Evolutionary conservation across 2,329 filamentous ascomycete species (phyloP), one percentile per base, ranked within the genome.

Genomic region (Aspergillus flavus): DNA sequence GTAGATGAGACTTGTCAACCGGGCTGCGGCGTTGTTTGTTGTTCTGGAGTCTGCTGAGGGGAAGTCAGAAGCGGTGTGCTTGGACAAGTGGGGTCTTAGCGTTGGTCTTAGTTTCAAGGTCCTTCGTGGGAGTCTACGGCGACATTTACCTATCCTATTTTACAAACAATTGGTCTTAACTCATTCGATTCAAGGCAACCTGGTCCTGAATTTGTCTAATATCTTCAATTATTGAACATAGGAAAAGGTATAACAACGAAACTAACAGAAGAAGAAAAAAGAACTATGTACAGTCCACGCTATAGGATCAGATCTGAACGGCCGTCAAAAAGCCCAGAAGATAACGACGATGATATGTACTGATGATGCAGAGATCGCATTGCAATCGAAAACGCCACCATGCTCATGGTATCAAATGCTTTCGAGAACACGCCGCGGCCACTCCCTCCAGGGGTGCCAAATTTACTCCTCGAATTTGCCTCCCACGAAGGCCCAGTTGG

Each of bases 401-500:
- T 71, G 68, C 69, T 68, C 66, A 69, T 68, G 68, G 66, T 68
- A 71, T 72, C 67, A 71, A 70, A 69, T 68, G 64, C 65, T 68
- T 66, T 68, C 64, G 63, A 70, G 62, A 67, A 66, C 61, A 62
- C 58, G 59, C 63, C 62, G 61, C 50, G 64, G 57, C 57, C 48
- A 32, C 58, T 57, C 34, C 34, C 19, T 54, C 36, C 14, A 55
- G n/a, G 30, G 32, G 6, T 43, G 14, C 21, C 28, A 30, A 7
- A 50, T 63, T 73, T 74, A 84, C 68, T 93, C 91, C 75, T 92
- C 89, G 73, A 86, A 93, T 65, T 84, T 85, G 65, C 85, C 86
- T 56, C 83, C 82, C 54, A 91, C 79, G 45, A 87, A 81, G 21
- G 86, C 76, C 65, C 87, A 85, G 58, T 82, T 84, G 73, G 86